phyloP scores from a whole-genome alignment of 495 filamentous ascomycete species.

The Elaphomyces granulatus region DNA sequence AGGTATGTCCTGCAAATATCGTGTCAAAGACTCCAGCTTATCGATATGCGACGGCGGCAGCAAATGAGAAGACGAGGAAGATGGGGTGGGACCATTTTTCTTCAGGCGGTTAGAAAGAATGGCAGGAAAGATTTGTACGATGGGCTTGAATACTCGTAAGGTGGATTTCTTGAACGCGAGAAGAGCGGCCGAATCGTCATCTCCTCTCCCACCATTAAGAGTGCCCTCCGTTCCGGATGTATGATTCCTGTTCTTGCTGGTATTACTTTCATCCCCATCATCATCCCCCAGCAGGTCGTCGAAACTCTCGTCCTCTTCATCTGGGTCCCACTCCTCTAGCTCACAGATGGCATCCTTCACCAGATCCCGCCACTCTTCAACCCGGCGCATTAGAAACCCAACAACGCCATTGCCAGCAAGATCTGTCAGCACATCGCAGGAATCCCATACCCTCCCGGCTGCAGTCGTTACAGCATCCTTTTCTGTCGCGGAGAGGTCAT shows the following conservation, averaged over 20 bases:
- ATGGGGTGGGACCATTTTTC: constrained; percentile 10
- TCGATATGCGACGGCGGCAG: constrained; percentile 2
- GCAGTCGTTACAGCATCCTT: constrained; percentile 29
- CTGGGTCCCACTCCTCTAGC: constrained; percentile 73
- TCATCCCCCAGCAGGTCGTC: constrained; percentile 33
- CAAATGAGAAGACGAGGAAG: background rate
- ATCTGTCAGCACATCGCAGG: constrained; percentile 54
- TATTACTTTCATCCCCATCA: constrained; percentile 22
- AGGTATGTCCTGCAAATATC: constrained; percentile 23
- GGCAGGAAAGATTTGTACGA: constrained; percentile 29
- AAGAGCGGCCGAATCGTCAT: too few relatives aligned
- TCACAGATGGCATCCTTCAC: constrained; percentile 71
- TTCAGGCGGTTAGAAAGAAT: constrained; percentile 26
- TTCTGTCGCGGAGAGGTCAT: constrained; percentile 17
- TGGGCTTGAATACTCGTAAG: constrained; percentile 27
- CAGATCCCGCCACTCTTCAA: constrained; percentile 52
- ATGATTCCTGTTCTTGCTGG: constrained; percentile 12
- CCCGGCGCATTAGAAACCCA: constrained; percentile 44
- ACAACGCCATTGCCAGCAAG: constrained; percentile 50
- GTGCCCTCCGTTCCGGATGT: too few relatives aligned
- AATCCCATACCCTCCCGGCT: constrained; percentile 40
- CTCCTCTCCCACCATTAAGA: too few relatives aligned
- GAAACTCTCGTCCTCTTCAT: constrained; percentile 33
- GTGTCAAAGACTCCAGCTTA: constrained; percentile 21
- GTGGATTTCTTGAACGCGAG: constrained; percentile 27